phyloP scores from a whole-genome alignment of 2,329 filamentous ascomycete genomes.

The Aspergillus sp. region DNA sequence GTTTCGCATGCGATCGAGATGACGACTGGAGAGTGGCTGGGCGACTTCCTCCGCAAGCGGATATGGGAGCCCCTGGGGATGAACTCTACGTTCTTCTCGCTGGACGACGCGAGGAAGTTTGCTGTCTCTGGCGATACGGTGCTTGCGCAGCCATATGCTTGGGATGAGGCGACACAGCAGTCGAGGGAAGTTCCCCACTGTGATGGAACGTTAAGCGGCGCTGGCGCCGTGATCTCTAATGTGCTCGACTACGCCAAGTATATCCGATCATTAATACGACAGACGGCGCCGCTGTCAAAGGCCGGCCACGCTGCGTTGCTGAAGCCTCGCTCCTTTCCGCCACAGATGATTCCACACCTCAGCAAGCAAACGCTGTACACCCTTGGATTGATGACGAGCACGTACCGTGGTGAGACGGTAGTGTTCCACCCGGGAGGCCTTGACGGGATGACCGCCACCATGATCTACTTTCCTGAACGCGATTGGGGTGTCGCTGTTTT shows the following conservation, averaged over 20 bases:
- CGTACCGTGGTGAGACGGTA: slow-evolving; percentile 26
- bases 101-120: slow-evolving; percentile 18
- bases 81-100: slow-evolving; percentile 30
- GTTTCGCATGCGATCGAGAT: slow-evolving; percentile 26
- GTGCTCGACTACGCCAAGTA: slow-evolving; percentile 33
- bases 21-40: slow-evolving; percentile 19
- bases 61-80: slow-evolving; percentile 31
- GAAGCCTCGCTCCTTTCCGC: slow-evolving; percentile 21
- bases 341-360: slow-evolving; percentile 5
- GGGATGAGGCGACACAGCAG: slow-evolving; percentile 17
- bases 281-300: slow-evolving; percentile 20
- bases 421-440: slow-evolving; percentile 31
- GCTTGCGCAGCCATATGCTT: slow-evolving; percentile 28
- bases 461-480: slow-evolving; percentile 29
- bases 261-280: slow-evolving; percentile 28
- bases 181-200: slow-evolving; percentile 23
- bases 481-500: slow-evolving; percentile 31
- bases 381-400: slow-evolving; percentile 29
- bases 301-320: slow-evolving; percentile 24
- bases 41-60: slow-evolving; percentile 21
- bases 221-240: slow-evolving; percentile 31
- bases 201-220: slow-evolving; percentile 25
- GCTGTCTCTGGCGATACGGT: slow-evolving; percentile 5
- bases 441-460: slow-evolving; percentile 27
- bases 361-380: slow-evolving; percentile 26